phyloP scores from a whole-genome alignment of 768 basidiomycete species.

The Podaxis carcinomalis region DNA sequence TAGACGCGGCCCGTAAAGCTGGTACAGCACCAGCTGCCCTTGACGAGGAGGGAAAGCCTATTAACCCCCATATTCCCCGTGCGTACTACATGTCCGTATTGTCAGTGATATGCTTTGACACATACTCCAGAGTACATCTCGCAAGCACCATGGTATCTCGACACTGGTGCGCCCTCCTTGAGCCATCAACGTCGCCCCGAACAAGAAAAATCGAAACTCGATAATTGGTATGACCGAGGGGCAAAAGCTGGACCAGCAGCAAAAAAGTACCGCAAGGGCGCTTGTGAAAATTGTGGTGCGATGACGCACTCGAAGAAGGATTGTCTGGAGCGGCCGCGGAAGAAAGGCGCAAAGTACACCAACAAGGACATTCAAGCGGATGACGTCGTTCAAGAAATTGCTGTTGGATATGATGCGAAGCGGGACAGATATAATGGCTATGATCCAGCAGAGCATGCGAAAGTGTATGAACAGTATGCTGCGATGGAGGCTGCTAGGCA shows the following conservation, averaged over 20 bases:
- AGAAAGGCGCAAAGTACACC: constrained; percentile 92
- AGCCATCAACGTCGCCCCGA: constrained; percentile 89
- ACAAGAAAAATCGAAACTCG: constrained; percentile 66
- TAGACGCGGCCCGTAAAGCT: constrained; percentile 97
- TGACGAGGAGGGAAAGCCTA: constrained; percentile 91
- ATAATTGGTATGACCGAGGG: constrained; percentile 91
- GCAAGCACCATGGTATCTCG: constrained; percentile 98
- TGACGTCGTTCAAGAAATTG: constrained; percentile 81
- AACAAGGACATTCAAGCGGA: constrained; percentile 88
- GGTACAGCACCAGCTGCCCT: constrained; percentile 96
- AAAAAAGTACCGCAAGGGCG: constrained; percentile 96
- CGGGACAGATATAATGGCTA: constrained; percentile 99
- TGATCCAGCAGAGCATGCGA: constrained; percentile 81
- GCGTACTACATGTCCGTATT: constrained; percentile 24
- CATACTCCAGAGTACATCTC: constrained; percentile 83
- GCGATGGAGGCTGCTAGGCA: constrained; percentile 89
- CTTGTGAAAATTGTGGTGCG: constrained; percentile 98
- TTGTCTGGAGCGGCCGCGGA: constrained; percentile 94
- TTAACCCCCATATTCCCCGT: constrained; percentile 99
- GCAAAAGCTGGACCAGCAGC: constrained; percentile 83
- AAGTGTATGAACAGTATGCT: constrained; percentile 89
- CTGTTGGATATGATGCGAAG: constrained; percentile 84
- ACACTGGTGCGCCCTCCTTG: constrained; percentile 89
- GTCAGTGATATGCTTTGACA: constrained; percentile 3
- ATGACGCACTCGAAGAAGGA: constrained; percentile 90